phyloP scores from a whole-genome alignment of 2,329 filamentous ascomycete species.

The Diaporthe helianthi region DNA sequence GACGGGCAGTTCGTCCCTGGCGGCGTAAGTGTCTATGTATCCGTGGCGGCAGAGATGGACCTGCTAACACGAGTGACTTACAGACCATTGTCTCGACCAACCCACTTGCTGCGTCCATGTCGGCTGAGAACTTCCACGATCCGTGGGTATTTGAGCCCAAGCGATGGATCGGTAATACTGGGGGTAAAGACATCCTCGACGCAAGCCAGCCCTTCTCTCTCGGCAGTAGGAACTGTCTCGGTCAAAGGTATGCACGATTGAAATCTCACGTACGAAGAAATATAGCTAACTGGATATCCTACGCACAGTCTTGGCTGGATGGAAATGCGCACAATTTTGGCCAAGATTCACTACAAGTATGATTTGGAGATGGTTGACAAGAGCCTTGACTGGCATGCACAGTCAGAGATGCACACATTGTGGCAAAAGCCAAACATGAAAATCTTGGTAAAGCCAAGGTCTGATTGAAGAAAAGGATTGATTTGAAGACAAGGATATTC shows the following conservation, averaged over 20 bases:
- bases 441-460: background rate
- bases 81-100: constrained; percentile 27
- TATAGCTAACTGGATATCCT: background rate
- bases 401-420: constrained; percentile 26
- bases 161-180: background rate
- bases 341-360: constrained; percentile 22
- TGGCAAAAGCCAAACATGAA: constrained; percentile 22
- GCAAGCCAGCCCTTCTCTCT: constrained; percentile 26
- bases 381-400: constrained; percentile 19
- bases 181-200: background rate
- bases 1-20: constrained; percentile 18
- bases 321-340: constrained; percentile 16
- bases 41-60: background rate
- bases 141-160: constrained; percentile 14
- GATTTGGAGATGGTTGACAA: constrained; percentile 2
- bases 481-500: too few relatives aligned
- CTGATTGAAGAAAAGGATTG: background rate
- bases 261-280: too few relatives aligned
- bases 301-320: constrained; percentile 15
- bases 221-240: constrained; percentile 10
- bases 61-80: background rate
- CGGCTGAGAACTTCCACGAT: constrained; percentile 5
- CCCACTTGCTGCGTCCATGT: constrained; percentile 17
- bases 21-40: background rate
- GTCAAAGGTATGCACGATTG: background rate